Evolutionary conservation across 805 yeast species (phyloP).

Genomic region (Cyberlindnera sargentensis): DNA sequence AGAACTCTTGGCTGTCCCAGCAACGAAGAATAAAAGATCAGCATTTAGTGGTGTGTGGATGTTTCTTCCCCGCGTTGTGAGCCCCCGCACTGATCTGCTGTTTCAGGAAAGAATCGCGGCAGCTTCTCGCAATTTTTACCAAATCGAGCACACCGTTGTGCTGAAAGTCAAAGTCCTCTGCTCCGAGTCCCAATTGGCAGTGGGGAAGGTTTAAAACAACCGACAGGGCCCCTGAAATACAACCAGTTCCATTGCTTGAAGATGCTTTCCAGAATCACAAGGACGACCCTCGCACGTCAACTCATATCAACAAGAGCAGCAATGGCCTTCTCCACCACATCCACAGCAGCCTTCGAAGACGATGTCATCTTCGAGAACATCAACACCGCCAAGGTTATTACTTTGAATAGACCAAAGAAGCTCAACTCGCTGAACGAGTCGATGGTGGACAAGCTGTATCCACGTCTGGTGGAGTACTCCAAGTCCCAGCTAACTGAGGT

Average conservation of each 20-base stretch:
- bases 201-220: too few relatives aligned
- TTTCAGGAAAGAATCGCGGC: too few relatives aligned
- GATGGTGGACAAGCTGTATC: conserved; percentile 68
- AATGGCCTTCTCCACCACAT: not conserved
- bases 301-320: not conserved
- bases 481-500: conserved; percentile 59
- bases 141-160: too few relatives aligned
- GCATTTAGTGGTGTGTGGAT: too few relatives aligned
- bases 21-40: too few relatives aligned
- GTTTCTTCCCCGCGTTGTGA: too few relatives aligned
- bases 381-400: conserved; percentile 63
- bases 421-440: conserved; percentile 75
- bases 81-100: too few relatives aligned
- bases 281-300: not conserved
- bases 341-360: conserved; percentile 17
- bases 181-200: too few relatives aligned
- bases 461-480: conserved; percentile 70
- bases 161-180: too few relatives aligned
- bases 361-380: conserved; percentile 60
- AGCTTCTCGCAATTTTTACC: too few relatives aligned
- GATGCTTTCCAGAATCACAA: conserved; percentile 1
- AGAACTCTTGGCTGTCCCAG: too few relatives aligned
- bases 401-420: conserved; percentile 74
- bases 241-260: not conserved
- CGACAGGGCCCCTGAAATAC: too few relatives aligned